Percentiles rank a stretch among this genome's conserved stretches.
phyloP scores from a whole-genome alignment of 2,329 filamentous ascomycete species.

The Aspergillus novoparasiticus region DNA sequence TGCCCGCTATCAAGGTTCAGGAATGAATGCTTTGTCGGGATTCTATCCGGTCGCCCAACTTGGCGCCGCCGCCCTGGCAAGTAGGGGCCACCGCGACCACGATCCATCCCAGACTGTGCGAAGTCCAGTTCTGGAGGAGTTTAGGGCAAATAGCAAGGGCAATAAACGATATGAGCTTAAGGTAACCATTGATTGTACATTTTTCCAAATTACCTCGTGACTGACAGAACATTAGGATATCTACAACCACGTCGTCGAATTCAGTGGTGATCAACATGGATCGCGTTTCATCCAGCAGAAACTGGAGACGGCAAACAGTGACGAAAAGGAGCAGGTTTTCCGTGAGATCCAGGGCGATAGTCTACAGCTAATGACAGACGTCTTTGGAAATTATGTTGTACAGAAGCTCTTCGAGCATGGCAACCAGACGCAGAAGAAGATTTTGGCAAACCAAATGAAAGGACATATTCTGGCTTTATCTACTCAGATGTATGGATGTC shows the following conservation, averaged over 20 bases:
- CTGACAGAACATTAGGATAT: conserved; percentile 64
- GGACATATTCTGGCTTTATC: conserved; percentile 80
- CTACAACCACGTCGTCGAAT: conserved; percentile 84
- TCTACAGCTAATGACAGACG: conserved; percentile 88
- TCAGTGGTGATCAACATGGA: conserved; percentile 92
- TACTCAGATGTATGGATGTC: conserved; percentile 86
- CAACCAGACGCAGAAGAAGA: conserved; percentile 88
- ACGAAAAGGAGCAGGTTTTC: conserved; percentile 92
- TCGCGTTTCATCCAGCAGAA: conserved; percentile 95
- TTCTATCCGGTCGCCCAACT: conserved; percentile 36
- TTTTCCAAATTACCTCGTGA: not conserved
- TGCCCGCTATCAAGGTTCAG: conserved; percentile 32
- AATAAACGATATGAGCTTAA: conserved; percentile 79
- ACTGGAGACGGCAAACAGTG: conserved; percentile 87
- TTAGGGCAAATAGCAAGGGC: conserved; percentile 71
- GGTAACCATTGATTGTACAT: conserved; percentile 41
- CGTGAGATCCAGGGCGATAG: conserved; percentile 82
- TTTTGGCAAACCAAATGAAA: conserved; percentile 83
- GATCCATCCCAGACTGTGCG: conserved; percentile 64
- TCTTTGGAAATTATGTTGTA: conserved; percentile 98
- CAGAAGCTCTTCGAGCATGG: conserved; percentile 98
- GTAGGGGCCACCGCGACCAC: conserved; percentile 56
- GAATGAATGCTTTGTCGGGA: conserved; percentile 38
- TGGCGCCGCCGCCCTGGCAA: conserved; percentile 37
- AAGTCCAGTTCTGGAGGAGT: conserved; percentile 77